phyloP scores from a whole-genome alignment of 2,329 filamentous ascomycete genomes.

The Amesomyces nigricolor region DNA sequence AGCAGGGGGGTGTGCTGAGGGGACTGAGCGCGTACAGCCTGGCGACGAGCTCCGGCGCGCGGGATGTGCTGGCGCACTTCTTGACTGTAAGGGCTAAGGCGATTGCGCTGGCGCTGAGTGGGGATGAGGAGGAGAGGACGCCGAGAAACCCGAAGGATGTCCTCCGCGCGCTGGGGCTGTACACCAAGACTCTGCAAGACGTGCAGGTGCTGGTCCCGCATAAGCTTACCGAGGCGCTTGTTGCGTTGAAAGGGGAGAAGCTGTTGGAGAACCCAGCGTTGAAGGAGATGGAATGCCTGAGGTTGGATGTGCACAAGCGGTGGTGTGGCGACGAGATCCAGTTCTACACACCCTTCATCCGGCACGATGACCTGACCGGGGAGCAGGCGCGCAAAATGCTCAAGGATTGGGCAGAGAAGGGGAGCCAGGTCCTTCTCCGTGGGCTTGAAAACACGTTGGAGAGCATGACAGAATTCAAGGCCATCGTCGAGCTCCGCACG shows the following conservation, averaged over 20 bases:
- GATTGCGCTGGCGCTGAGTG: conserved; percentile 57
- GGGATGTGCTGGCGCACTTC: conserved; percentile 74
- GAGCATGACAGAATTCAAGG: conserved; percentile 58
- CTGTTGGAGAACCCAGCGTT: conserved; percentile 69
- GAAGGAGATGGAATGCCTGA: conserved; percentile 60
- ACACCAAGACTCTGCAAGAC: conserved; percentile 69
- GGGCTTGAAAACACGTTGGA: conserved; percentile 57
- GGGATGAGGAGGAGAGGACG: conserved; percentile 35
- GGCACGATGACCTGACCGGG: conserved; percentile 68
- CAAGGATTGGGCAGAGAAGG: conserved; percentile 57
- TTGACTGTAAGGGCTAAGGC: conserved; percentile 65
- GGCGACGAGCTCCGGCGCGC: conserved; percentile 70
- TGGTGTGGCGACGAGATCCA: conserved; percentile 81
- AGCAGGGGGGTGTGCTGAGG: conserved; percentile 52
- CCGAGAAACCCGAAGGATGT: conserved; percentile 44
- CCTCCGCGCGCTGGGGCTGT: conserved; percentile 62
- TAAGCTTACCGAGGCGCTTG: conserved; percentile 63
- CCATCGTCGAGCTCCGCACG: conserved; percentile 64
- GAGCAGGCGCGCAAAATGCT: conserved; percentile 56
- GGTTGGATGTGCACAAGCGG: conserved; percentile 68
- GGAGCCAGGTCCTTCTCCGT: conserved; percentile 53
- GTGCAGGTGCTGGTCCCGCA: conserved; percentile 71
- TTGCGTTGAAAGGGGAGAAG: conserved; percentile 61
- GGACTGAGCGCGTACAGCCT: conserved; percentile 78
- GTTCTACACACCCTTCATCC: conserved; percentile 81